Conservation (phyloP, 768 basidiomycete species). For the Amanita rubescens region DNA sequence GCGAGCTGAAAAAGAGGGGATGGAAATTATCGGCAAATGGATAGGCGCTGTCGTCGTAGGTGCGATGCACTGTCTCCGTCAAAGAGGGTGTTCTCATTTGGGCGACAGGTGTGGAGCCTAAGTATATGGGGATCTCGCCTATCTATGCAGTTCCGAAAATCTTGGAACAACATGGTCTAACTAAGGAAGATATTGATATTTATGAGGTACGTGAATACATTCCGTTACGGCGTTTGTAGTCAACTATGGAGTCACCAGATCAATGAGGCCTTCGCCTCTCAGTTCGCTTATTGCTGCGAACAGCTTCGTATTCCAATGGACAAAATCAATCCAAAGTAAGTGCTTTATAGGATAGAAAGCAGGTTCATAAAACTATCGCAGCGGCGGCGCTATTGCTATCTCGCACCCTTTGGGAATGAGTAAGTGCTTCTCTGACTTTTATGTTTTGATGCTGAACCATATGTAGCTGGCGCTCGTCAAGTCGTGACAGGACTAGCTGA, state of each 20-base stretch:
- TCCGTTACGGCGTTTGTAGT: background rate
- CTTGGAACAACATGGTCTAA: slow-evolving; percentile 51
- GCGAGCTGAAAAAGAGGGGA: slow-evolving; percentile 66
- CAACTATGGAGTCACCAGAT: slow-evolving; percentile 38
- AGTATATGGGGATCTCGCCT: slow-evolving; percentile 73
- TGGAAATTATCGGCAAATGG: slow-evolving; percentile 80
- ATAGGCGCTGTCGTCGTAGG: slow-evolving; percentile 74
- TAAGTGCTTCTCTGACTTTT: slow-evolving; percentile 26
- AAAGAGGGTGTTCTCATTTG: background rate
- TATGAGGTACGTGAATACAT: slow-evolving; percentile 49
- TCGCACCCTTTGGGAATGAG: slow-evolving; percentile 84
- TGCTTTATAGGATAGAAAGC: slow-evolving; percentile 6
- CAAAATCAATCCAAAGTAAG: slow-evolving; percentile 82
- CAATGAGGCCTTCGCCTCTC: slow-evolving; percentile 89
- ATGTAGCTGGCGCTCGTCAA: slow-evolving; percentile 74
- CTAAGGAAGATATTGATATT: slow-evolving; percentile 67
- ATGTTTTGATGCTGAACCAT: slow-evolving; percentile 9
- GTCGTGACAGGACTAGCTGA: slow-evolving; percentile 85
- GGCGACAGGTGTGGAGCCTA: slow-evolving; percentile 59
- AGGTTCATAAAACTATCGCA: slow-evolving; percentile 20
- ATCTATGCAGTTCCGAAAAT: slow-evolving; percentile 66
- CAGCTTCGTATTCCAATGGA: slow-evolving; percentile 66
- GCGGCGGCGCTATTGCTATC: slow-evolving; percentile 81
- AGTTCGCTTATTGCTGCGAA: slow-evolving; percentile 90
- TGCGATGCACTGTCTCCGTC: slow-evolving; percentile 20